These are phyloP conservation scores for Parastagonospora avenae DNA, from an alignment of 2,329 filamentous ascomycete genomes.

Conservation along the genomic window DNA sequence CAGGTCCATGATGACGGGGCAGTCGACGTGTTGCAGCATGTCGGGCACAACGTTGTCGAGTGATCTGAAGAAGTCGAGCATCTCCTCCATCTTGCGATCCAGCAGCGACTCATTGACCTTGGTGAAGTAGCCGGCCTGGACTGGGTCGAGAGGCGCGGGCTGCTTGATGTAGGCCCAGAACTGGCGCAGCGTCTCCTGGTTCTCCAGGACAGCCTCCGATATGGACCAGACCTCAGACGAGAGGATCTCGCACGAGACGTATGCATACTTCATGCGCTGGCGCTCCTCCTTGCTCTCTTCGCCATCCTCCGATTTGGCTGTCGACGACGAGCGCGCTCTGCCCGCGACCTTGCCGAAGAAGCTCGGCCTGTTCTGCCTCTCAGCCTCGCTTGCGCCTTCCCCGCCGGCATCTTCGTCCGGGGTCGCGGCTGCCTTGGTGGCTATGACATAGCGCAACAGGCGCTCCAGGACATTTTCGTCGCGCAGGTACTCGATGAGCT, in stretches of 20 bases:
- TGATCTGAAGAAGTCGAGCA: slow-evolving; percentile 87
- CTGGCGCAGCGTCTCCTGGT: slow-evolving; percentile 73
- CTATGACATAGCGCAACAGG: slow-evolving; percentile 89
- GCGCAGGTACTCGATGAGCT: slow-evolving; percentile 93
- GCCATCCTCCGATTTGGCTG: slow-evolving; percentile 50
- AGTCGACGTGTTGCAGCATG: slow-evolving; percentile 92
- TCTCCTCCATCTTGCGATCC: slow-evolving; percentile 97
- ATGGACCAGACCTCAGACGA: slow-evolving; percentile 98
- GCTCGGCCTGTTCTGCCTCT: slow-evolving; percentile 39
- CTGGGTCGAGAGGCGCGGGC: slow-evolving; percentile 83
- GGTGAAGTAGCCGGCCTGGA: slow-evolving; percentile 97
- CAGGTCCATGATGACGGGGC: slow-evolving; percentile 97
- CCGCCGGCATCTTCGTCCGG: slow-evolving; percentile 44
- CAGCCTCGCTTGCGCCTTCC: slow-evolving; percentile 53
- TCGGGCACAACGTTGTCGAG: slow-evolving; percentile 80
- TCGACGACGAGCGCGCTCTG: slow-evolving; percentile 51
- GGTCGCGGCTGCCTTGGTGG: slow-evolving; percentile 64
- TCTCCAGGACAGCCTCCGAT: slow-evolving; percentile 88
- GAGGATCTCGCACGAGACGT: slow-evolving; percentile 88
- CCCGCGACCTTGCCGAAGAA: slow-evolving; percentile 55
- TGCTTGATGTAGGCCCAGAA: slow-evolving; percentile 92
- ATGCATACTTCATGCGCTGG: slow-evolving; percentile 90
- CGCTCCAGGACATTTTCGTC: slow-evolving; percentile 83
- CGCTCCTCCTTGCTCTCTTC: slow-evolving; percentile 80
- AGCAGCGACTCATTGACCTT: slow-evolving; percentile 98